These are phyloP conservation scores for Xylaria sp. DNA, from an alignment of 2,329 filamentous ascomycete species.

Conservation along the genomic window DNA sequence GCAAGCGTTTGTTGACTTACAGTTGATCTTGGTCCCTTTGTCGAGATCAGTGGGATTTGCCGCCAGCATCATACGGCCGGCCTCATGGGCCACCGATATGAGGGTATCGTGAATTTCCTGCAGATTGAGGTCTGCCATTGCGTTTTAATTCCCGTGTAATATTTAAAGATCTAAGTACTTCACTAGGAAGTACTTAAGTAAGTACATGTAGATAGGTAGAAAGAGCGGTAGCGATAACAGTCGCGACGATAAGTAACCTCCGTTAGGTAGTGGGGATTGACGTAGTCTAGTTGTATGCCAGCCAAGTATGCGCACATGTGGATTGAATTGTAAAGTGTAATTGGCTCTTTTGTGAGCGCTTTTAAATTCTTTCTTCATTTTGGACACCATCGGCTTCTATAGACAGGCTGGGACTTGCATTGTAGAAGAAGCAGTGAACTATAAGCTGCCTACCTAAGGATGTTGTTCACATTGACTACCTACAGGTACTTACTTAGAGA, in stretches of 20 bases:
- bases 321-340: constrained; percentile 20
- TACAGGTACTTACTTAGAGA: too few relatives aligned
- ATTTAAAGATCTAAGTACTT: neutral
- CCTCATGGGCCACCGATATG: constrained; percentile 69
- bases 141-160: neutral
- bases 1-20: constrained; percentile 57
- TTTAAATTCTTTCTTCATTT: constrained; percentile 4
- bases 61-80: constrained; percentile 71
- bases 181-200: too few relatives aligned
- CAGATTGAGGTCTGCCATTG: constrained; percentile 66
- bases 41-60: constrained; percentile 69
- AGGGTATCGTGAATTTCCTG: constrained; percentile 71
- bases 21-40: constrained; percentile 73
- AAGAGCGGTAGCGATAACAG: neutral
- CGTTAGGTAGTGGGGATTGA: constrained; percentile 18
- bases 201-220: constrained; percentile 1
- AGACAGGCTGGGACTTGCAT: neutral
- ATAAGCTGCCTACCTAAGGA: neutral
- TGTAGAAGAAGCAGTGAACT: neutral
- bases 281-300: neutral
- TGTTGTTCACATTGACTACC: too few relatives aligned
- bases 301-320: constrained; percentile 26
- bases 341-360: constrained; percentile 19
- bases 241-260: constrained; percentile 3
- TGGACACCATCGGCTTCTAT: neutral